Evolutionary conservation across 2,329 filamentous ascomycete genomes (phyloP).

Genomic region (Aspergillus aculeatus): DNA sequence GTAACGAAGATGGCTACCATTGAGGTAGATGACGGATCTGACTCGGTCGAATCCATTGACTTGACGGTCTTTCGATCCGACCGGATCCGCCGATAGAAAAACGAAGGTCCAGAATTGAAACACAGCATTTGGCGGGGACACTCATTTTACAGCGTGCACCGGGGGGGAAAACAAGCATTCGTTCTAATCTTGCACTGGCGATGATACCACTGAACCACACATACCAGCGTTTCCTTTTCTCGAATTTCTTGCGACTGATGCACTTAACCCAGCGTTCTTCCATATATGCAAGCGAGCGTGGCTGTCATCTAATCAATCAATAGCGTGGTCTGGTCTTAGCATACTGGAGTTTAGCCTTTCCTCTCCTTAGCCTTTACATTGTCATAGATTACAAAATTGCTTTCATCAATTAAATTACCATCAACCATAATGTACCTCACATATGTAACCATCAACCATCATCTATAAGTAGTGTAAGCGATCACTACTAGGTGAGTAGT

Average conservation of each 20-base stretch:
- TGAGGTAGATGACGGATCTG: slow-evolving; percentile 21
- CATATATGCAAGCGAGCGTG: not conserved
- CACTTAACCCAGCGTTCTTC: not conserved
- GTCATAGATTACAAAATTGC: not conserved
- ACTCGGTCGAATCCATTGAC: slow-evolving; percentile 21
- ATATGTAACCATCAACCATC: not conserved
- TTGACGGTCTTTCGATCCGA: slow-evolving; percentile 19
- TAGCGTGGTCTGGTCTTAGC: not conserved
- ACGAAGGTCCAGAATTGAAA: not conserved
- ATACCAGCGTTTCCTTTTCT: not conserved
- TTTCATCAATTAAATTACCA: no score
- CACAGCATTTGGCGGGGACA: slow-evolving; percentile 2
- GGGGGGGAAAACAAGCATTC: not conserved
- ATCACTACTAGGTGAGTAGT: no score
- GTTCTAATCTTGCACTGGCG: slow-evolving; percentile 4
- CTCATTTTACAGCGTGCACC: not conserved
- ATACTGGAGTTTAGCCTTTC: not conserved
- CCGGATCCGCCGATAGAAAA: slow-evolving; percentile 12
- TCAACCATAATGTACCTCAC: no score
- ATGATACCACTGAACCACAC: slow-evolving; percentile 10
- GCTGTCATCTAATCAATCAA: not conserved
- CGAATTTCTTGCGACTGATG: not conserved
- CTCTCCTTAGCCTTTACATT: not conserved
- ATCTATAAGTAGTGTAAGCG: no score
- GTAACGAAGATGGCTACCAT: slow-evolving; percentile 12